Percentiles rank a stretch among this genome's conserved stretches.
These are phyloP conservation scores for Brassica balearica DNA, from an alignment of 441 rosid species.

Conservation along the genomic window DNA sequence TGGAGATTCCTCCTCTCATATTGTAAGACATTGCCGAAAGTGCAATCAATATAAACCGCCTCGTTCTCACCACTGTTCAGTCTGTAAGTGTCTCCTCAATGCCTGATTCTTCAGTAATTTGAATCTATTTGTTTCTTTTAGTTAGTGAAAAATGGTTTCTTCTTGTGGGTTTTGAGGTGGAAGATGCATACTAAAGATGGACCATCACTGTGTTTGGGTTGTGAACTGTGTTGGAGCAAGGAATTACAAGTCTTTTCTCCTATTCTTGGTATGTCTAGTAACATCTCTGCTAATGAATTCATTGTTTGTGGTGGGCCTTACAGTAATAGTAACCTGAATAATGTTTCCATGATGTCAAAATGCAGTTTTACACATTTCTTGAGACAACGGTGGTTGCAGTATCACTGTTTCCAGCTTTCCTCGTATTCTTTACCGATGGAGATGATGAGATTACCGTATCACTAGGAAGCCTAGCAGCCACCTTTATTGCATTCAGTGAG, in stretches of 20 bases:
- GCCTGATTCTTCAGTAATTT: background rate
- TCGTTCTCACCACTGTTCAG: conserved; percentile 93
- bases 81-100: conserved; percentile 72
- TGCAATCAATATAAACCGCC: conserved; percentile 86
- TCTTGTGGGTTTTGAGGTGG: conserved; percentile 60
- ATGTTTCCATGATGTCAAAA: conserved; percentile 7
- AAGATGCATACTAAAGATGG: conserved; percentile 92
- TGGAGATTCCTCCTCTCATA: conserved; percentile 46
- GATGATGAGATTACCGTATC: conserved; percentile 59
- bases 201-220: conserved; percentile 98
- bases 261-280: conserved; percentile 72
- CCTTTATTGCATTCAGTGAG: conserved; percentile 80
- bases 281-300: conserved; percentile 12
- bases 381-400: conserved; percentile 78
- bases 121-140: background rate
- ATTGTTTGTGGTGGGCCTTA: background rate
- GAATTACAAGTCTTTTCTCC: conserved; percentile 93
- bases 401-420: conserved; percentile 67
- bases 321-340: background rate
- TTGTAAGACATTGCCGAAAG: conserved; percentile 71
- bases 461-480: conserved; percentile 71
- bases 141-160: conserved; percentile 23
- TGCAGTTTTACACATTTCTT: conserved; percentile 95
- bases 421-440: conserved; percentile 74
- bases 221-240: conserved; percentile 93